Evolutionary conservation across 176 grass and related monocot genomes (phyloP).

Genomic region (Pontederia crassipes): DNA sequence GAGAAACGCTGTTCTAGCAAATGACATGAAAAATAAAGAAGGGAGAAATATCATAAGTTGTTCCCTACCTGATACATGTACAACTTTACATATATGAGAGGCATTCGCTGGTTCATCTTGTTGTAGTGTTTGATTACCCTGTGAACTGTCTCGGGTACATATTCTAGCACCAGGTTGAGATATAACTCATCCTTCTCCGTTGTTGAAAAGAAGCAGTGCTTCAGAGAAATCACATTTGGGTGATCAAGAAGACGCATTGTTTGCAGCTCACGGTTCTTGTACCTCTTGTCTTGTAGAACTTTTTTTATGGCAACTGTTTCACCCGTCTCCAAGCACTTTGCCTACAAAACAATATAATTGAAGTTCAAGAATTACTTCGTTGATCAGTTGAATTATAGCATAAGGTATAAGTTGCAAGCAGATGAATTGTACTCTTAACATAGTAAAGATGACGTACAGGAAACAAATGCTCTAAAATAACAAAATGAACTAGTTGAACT

Average conservation of each 20-base stretch:
- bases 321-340: constrained; percentile 63
- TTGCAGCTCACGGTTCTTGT: constrained; percentile 85
- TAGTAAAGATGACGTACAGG: neutral
- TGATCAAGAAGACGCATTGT: constrained; percentile 76
- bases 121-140: constrained; percentile 67
- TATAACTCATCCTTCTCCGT: constrained; percentile 70
- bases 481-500: too few species aligned
- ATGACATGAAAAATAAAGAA: neutral
- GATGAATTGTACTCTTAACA: neutral
- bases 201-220: constrained; percentile 70
- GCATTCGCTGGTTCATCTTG: constrained; percentile 64
- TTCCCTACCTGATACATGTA: constrained; percentile 76
- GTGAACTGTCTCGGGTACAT: constrained; percentile 76
- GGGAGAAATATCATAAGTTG: constrained; percentile 4
- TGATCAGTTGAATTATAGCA: neutral
- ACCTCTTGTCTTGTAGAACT: constrained; percentile 70
- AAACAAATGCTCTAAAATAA: neutral
- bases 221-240: constrained; percentile 61
- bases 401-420: neutral
- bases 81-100: constrained; percentile 68
- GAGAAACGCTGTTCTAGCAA: neutral
- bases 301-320: constrained; percentile 80
- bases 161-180: constrained; percentile 84
- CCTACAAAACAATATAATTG: constrained; percentile 31
- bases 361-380: neutral